phyloP scores from a whole-genome alignment of 2,329 filamentous ascomycete genomes.

The Pseudonectria buxi region DNA sequence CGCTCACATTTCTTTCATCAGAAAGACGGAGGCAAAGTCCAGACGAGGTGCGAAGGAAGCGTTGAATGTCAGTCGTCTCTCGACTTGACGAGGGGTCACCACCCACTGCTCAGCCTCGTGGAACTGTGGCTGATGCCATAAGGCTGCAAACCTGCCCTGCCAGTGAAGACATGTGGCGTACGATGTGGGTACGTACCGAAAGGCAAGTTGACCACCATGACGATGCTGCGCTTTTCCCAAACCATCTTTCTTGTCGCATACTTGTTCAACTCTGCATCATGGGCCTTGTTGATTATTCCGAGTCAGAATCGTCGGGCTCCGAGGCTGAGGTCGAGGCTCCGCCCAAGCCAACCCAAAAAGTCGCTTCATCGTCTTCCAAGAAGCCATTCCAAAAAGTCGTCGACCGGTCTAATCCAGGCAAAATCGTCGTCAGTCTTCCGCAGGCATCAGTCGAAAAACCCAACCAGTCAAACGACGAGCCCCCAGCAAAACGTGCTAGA shows the following conservation, averaged over 20 bases:
- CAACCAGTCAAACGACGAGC: slow-evolving; percentile 18
- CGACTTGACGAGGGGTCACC: no score
- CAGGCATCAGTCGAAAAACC: slow-evolving; percentile 39
- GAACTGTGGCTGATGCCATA: background rate
- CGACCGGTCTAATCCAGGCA: slow-evolving; percentile 72
- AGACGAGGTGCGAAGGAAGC: no score
- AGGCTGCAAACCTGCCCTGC: no score
- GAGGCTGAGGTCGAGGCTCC: slow-evolving; percentile 45
- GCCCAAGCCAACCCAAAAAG: slow-evolving; percentile 24
- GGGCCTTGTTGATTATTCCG: slow-evolving; percentile 78
- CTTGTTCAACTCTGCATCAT: slow-evolving; percentile 37
- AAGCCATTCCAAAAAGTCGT: slow-evolving; percentile 72
- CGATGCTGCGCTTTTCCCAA: no score
- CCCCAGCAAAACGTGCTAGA: slow-evolving; percentile 65
- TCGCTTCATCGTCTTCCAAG: slow-evolving; percentile 35
- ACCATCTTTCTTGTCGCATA: background rate
- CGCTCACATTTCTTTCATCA: slow-evolving; percentile 14
- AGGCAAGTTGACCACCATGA: no score
- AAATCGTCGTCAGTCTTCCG: slow-evolving; percentile 76
- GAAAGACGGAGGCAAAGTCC: background rate
- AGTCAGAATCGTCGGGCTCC: slow-evolving; percentile 71
- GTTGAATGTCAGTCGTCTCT: no score
- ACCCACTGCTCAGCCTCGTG: slow-evolving; percentile 17
- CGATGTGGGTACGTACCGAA: no score
- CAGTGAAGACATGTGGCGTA: no score